Evolutionary conservation across 176 grass and related monocot species (phyloP).

Genomic region (Ensete ventricosum): DNA sequence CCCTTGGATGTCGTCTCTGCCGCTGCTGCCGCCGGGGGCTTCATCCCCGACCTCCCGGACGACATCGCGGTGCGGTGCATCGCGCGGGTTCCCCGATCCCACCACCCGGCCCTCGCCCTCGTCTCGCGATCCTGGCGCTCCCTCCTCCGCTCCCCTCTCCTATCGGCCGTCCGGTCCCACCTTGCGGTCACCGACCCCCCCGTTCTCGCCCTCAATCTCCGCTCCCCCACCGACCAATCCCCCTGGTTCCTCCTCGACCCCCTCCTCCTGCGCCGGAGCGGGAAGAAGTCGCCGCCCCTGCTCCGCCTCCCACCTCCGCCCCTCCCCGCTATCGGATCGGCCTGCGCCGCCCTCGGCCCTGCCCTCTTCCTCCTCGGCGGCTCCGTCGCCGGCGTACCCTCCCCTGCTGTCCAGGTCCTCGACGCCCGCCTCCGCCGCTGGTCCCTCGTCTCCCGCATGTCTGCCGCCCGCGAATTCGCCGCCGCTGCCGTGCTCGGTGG

Average conservation of each 20-base stretch:
- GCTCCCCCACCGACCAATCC: conserved; percentile 35
- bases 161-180: conserved; percentile 36
- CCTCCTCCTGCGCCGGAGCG: conserved; percentile 28
- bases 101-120: conserved; percentile 33
- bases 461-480: conserved; percentile 55
- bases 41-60: conserved; percentile 64
- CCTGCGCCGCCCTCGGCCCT: conserved; percentile 15
- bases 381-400: conserved; percentile 35
- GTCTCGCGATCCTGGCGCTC: conserved; percentile 61
- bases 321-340: conserved; percentile 36
- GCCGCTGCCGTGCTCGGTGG: conserved; percentile 33
- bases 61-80: conserved; percentile 61
- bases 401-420: conserved; percentile 44
- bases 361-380: conserved; percentile 69
- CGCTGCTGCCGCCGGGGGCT: conserved; percentile 22
- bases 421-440: conserved; percentile 41
- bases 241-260: conserved; percentile 54
- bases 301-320: conserved; percentile 37
- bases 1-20: background rate
- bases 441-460: conserved; percentile 75
- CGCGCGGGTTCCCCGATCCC: conserved; percentile 45
- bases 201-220: conserved; percentile 47
- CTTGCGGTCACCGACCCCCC: conserved; percentile 29
- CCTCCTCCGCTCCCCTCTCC: conserved; percentile 44
- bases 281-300: conserved; percentile 12